These are phyloP conservation scores for Chytriomyces sp. DNA, from an alignment of 192 early-diverging fungal species.

Conservation along the genomic window DNA sequence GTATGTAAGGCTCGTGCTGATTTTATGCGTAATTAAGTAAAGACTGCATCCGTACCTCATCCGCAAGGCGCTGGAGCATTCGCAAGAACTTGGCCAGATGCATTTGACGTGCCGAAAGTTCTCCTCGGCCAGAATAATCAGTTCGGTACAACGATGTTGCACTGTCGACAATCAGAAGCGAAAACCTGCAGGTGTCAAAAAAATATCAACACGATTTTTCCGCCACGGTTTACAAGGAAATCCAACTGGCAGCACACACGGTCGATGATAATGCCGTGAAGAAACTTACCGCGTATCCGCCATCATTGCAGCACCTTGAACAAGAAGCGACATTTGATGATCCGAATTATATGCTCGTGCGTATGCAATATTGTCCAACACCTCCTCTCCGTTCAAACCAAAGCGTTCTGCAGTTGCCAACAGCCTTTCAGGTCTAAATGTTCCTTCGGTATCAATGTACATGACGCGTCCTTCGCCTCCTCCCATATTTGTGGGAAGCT, in stretches of 20 bases:
- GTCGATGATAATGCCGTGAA: not conserved
- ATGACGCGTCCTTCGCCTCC: constrained; percentile 94
- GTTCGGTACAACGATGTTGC: constrained; percentile 93
- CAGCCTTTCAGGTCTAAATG: constrained; percentile 90
- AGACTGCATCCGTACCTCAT: constrained; percentile 66
- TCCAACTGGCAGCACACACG: not conserved
- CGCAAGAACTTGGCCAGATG: constrained; percentile 91
- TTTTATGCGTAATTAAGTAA: constrained; percentile 1
- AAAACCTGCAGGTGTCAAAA: constrained; percentile 58
- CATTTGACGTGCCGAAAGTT: constrained; percentile 92
- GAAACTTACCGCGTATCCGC: constrained; percentile 64
- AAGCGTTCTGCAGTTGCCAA: constrained; percentile 83
- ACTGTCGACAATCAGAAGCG: constrained; percentile 89
- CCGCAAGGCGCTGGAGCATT: constrained; percentile 82
- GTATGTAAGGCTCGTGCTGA: not conserved
- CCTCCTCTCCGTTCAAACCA: constrained; percentile 80
- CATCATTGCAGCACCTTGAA: constrained; percentile 91
- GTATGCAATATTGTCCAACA: constrained; percentile 91
- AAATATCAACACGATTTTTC: constrained; percentile 2
- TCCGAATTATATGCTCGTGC: constrained; percentile 96
- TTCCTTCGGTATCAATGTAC: constrained; percentile 97
- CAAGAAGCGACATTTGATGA: constrained; percentile 85
- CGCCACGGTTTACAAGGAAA: no score
- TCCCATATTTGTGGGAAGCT: constrained; percentile 81
- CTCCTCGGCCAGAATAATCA: constrained; percentile 95